Conservation (phyloP, 768 basidiomycete genomes). For the Ephemerocybe angulata region DNA sequence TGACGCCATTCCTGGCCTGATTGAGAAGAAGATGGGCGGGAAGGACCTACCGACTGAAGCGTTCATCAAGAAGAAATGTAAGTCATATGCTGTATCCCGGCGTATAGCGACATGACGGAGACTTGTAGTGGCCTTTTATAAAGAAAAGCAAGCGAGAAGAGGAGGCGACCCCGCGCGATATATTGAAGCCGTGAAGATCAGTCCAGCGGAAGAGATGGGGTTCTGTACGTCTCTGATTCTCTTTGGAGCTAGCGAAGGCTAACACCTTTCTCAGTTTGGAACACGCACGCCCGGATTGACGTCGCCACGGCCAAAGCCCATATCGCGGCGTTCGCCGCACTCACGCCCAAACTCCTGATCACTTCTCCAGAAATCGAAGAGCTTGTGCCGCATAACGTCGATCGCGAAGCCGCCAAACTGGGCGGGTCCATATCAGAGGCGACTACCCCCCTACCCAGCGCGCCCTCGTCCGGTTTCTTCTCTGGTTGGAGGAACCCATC, state of each 20-base stretch:
- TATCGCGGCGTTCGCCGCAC: conserved; percentile 47
- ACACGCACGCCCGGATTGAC: conserved; percentile 62
- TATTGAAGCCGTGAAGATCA: conserved; percentile 57
- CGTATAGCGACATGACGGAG: too few species aligned
- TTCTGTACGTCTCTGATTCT: conserved; percentile 51
- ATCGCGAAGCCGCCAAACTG: neutral
- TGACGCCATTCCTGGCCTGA: conserved; percentile 53
- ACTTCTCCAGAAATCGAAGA: neutral
- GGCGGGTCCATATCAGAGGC: neutral
- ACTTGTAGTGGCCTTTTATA: conserved; percentile 75
- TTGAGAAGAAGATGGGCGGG: conserved; percentile 61
- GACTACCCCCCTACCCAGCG: neutral
- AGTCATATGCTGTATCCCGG: too few species aligned
- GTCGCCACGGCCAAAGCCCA: conserved; percentile 52
- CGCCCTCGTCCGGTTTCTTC: neutral
- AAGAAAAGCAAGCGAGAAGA: conserved; percentile 56
- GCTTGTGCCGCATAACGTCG: neutral
- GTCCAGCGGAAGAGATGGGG: conserved; percentile 73
- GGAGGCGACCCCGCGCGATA: conserved; percentile 52
- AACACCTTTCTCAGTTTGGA: conserved; percentile 49
- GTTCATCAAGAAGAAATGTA: conserved; percentile 72
- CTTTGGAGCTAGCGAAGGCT: too few species aligned
- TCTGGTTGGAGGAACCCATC: conserved; percentile 2
- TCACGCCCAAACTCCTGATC: conserved; percentile 38
- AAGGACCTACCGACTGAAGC: conserved; percentile 73